Evolutionary conservation across 495 filamentous ascomycete species (phyloP).

Genomic region (Staphylotrichum tortipilum): DNA sequence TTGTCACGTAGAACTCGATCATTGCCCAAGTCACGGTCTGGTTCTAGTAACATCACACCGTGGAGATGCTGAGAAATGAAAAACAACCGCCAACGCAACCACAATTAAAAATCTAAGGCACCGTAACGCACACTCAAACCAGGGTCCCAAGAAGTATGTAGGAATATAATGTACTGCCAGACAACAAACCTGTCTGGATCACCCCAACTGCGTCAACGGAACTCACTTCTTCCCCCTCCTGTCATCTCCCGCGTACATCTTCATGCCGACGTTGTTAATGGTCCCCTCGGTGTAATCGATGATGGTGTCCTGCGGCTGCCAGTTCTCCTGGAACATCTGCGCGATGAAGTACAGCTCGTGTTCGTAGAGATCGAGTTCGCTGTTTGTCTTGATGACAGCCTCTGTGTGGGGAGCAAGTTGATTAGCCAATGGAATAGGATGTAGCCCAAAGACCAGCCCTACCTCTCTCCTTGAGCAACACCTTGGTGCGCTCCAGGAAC

Average conservation of each 20-base stretch:
- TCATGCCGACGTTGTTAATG: not conserved
- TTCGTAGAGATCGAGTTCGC: constrained; percentile 8
- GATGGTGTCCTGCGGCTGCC: constrained; percentile 2
- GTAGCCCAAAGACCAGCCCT: not conserved
- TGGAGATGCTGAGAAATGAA: too few species aligned
- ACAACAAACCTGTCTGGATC: too few species aligned
- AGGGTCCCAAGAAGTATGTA: too few species aligned
- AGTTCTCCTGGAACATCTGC: constrained; percentile 20
- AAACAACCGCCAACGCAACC: too few species aligned
- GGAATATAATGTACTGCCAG: too few species aligned
- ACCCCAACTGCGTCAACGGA: not conserved
- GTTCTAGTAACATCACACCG: too few species aligned
- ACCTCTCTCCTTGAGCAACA: constrained; percentile 6
- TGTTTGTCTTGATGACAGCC: not conserved
- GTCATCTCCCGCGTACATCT: not conserved
- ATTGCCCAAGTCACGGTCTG: too few species aligned
- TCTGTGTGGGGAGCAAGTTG: not conserved
- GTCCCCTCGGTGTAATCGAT: not conserved
- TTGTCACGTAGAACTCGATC: too few species aligned
- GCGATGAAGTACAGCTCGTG: constrained; percentile 17
- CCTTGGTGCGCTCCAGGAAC: constrained; percentile 7
- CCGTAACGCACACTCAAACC: too few species aligned
- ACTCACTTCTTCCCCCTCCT: not conserved
- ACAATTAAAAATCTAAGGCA: too few species aligned
- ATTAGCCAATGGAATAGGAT: not conserved